Evolutionary conservation across 2,329 filamentous ascomycete genomes (phyloP), one percentile per base, ranked within the genome.

Genomic region (Pleomassaria siparia): DNA sequence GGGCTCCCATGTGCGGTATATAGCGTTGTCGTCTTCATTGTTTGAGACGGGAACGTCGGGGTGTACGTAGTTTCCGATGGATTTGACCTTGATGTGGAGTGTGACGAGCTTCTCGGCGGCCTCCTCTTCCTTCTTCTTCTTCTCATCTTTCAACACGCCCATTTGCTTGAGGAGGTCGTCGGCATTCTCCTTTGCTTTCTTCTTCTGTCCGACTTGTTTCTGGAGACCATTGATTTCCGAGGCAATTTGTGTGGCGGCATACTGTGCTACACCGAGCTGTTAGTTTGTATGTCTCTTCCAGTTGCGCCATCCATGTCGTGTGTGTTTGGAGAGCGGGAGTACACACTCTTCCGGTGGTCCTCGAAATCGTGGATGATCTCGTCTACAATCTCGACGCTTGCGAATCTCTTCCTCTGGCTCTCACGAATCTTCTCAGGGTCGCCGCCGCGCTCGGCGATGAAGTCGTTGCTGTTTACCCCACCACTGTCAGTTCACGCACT

Each of bases 351-450:
- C 63, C 89, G 83, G 73, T 92, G 89, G 63, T 92, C 89, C 69
- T 95, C 88, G 70, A 88, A 96, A 67, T 95, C 77, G 18, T 80
- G 80, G 68, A 96, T 94, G 51, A 97, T 84, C 75, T 95, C 87
- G 76, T 99, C 92, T 21, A 99, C 92, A 40, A 87, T 78, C 67
- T 90, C 88, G 64, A 91, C 88, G 12, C 85, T 80, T 40, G 89
- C 91, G 76, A 84, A 82, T 61, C 94, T 86, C 67, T 85, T 85
- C 60, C 87, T 83, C 75, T 99, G 94, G 56, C 88, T 94, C 72
- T 96, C 90, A 72, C 88, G 88, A 73, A 99, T 94, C 76, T 85
- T 86, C 68, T 95, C 87, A 13, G 91, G 89, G 75, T 97, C 84
- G 61, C 94, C 94, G 58, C 92, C 94, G 62, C 91, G 88, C 73